These are phyloP conservation scores for Staphylotrichum tortipilum DNA, from an alignment of 495 filamentous ascomycete genomes.

Conservation along the genomic window DNA sequence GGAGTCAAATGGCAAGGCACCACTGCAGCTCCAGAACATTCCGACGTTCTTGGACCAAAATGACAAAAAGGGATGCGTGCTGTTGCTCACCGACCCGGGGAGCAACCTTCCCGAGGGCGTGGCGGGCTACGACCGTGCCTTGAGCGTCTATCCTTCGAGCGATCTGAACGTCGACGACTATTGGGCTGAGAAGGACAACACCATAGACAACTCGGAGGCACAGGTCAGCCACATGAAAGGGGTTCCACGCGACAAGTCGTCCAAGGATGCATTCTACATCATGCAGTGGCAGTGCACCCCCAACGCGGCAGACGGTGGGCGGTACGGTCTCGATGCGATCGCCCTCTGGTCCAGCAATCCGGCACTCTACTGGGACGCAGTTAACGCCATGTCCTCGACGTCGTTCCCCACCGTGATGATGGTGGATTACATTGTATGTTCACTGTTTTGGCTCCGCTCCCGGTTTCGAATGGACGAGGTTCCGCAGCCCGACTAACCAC, in stretches of 20 bases:
- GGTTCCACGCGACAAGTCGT: neutral
- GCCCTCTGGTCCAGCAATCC: conserved; percentile 2
- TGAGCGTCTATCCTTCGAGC: neutral
- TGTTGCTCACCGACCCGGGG: conserved; percentile 4
- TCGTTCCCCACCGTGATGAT: conserved; percentile 13
- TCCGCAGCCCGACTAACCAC: no score
- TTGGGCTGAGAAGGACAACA: neutral
- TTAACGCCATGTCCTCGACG: conserved; percentile 10
- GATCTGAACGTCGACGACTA: neutral
- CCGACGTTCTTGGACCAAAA: conserved; percentile 14
- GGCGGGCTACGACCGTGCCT: neutral
- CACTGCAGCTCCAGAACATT: no score
- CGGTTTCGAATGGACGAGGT: no score
- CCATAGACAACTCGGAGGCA: neutral
- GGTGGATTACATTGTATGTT: no score
- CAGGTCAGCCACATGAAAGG: neutral
- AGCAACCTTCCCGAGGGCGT: neutral
- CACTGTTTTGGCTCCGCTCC: no score
- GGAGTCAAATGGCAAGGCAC: no score
- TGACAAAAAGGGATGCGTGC: conserved; percentile 10
- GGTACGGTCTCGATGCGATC: no score
- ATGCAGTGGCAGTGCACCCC: conserved; percentile 10
- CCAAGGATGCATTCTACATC: conserved; percentile 3
- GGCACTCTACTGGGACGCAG: conserved; percentile 6
- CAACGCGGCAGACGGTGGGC: neutral